Conservation (phyloP, 495 filamentous ascomycete genomes). For the Aspergillus olivimuriae region DNA sequence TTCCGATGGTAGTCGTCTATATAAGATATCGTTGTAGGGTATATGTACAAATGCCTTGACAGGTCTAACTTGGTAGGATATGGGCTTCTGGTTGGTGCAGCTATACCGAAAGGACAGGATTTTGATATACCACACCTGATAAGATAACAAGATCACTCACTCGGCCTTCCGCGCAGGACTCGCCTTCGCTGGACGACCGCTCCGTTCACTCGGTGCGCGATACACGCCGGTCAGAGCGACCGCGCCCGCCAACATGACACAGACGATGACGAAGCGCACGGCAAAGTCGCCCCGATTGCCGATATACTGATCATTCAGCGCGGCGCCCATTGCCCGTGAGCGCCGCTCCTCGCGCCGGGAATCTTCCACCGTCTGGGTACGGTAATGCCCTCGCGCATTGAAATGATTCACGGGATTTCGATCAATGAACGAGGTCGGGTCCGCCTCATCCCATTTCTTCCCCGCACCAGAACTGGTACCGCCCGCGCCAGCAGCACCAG, state of each 20-base stretch:
- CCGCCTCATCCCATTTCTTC: slow-evolving; percentile 21
- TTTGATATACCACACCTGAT: too few relatives aligned
- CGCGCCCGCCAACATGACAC: slow-evolving; percentile 29
- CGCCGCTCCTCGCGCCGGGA: slow-evolving; percentile 38
- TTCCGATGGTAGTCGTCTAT: slow-evolving; percentile 5
- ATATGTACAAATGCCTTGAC: background rate
- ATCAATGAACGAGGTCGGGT: slow-evolving; percentile 38
- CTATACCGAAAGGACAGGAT: too few relatives aligned
- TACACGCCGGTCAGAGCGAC: slow-evolving; percentile 17
- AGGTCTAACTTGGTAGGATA: background rate
- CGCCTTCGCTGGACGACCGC: slow-evolving; percentile 4
- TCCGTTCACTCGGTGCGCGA: slow-evolving; percentile 8
- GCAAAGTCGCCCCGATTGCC: slow-evolving; percentile 28
- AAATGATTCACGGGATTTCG: slow-evolving; percentile 57
- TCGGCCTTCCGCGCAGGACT: background rate
- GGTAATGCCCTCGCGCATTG: slow-evolving; percentile 60
- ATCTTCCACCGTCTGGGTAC: slow-evolving; percentile 60
- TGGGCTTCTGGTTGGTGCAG: too few relatives aligned
- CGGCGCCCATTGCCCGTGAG: slow-evolving; percentile 14
- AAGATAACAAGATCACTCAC: too few relatives aligned
- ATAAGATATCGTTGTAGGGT: slow-evolving; percentile 1
- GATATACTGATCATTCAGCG: slow-evolving; percentile 24
- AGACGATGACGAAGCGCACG: slow-evolving; percentile 41
- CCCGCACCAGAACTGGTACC: background rate
- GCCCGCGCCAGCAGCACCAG: slow-evolving; percentile 26